Conservation (phyloP, 371 early-diverging fungal genomes). For the Rhizopus stolonifer region DNA sequence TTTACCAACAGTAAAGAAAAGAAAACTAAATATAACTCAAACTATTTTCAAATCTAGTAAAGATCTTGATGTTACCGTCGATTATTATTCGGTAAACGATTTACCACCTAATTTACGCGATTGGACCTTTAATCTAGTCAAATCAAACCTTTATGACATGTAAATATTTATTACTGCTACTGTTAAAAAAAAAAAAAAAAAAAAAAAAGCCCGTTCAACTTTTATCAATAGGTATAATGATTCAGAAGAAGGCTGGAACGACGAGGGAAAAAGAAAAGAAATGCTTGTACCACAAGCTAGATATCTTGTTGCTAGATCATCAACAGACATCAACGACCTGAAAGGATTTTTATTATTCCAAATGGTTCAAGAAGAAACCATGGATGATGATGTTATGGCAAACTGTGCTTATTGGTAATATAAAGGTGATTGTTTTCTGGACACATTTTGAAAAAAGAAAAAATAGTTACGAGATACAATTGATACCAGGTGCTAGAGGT, state of each 20-base stretch:
- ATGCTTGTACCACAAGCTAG: conserved; percentile 48
- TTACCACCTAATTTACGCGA: conserved; percentile 34
- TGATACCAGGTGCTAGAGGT: conserved; percentile 38
- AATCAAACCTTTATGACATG: conserved; percentile 55
- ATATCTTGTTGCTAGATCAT: conserved; percentile 49
- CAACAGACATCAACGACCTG: conserved; percentile 35
- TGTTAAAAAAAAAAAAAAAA: too few species aligned
- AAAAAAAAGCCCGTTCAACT: neutral
- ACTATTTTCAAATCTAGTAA: conserved; percentile 6
- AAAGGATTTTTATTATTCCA: conserved; percentile 56
- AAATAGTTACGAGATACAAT: conserved; percentile 53
- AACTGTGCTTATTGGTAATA: conserved; percentile 58
- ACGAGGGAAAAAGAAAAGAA: conserved; percentile 47
- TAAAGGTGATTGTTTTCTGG: neutral
- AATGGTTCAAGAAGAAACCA: conserved; percentile 60
- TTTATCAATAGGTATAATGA: conserved; percentile 37
- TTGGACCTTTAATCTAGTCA: conserved; percentile 56
- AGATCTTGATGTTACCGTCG: conserved; percentile 31
- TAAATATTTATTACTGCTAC: conserved; percentile 22
- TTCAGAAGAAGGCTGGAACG: conserved; percentile 61
- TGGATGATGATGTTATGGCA: conserved; percentile 56
- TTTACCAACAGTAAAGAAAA: conserved; percentile 21
- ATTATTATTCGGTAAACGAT: conserved; percentile 46
- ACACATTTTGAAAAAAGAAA: neutral
- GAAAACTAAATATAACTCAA: neutral